These are phyloP conservation scores for Microstroma glucosiphilum DNA, from an alignment of 1,284 basidiomycete genomes.

Conservation along the genomic window DNA sequence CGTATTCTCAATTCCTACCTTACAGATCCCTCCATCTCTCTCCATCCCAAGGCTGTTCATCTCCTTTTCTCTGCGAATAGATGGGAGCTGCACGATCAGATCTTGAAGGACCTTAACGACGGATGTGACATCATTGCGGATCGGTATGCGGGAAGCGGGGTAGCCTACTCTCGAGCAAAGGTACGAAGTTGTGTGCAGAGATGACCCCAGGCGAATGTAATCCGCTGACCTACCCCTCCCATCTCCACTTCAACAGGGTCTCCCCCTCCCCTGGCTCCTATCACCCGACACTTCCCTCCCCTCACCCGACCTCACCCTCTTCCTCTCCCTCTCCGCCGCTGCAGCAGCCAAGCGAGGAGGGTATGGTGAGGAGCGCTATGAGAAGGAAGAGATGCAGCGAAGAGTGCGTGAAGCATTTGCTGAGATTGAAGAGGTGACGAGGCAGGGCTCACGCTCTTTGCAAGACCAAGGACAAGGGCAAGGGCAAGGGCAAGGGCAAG, in stretches of 20 bases:
- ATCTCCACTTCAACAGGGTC: conserved; percentile 50
- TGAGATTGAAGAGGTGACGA: conserved; percentile 14
- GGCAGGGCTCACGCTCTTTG: neutral
- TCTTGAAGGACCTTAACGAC: conserved; percentile 57
- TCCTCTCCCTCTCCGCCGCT: conserved; percentile 74
- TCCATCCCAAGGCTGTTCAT: conserved; percentile 87
- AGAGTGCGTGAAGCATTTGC: conserved; percentile 45
- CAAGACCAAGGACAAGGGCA: neutral
- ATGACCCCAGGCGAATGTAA: no score
- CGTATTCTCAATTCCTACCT: conserved; percentile 91
- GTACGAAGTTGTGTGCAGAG: no score
- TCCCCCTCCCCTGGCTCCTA: conserved; percentile 69
- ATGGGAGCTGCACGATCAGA: conserved; percentile 81
- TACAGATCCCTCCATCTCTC: conserved; percentile 59
- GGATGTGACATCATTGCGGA: conserved; percentile 81
- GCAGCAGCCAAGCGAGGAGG: conserved; percentile 69
- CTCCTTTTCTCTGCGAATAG: conserved; percentile 93
- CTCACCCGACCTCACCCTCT: conserved; percentile 78
- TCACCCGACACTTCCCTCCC: conserved; percentile 79
- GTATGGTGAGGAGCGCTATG: conserved; percentile 75
- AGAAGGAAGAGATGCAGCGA: conserved; percentile 49
- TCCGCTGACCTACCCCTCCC: no score
- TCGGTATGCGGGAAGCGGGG: conserved; percentile 92
- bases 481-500: neutral
- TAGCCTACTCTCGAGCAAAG: conserved; percentile 87